phyloP scores from a whole-genome alignment of 1,139 yeast genomes.

The Debaryomycetaceae sp. region DNA sequence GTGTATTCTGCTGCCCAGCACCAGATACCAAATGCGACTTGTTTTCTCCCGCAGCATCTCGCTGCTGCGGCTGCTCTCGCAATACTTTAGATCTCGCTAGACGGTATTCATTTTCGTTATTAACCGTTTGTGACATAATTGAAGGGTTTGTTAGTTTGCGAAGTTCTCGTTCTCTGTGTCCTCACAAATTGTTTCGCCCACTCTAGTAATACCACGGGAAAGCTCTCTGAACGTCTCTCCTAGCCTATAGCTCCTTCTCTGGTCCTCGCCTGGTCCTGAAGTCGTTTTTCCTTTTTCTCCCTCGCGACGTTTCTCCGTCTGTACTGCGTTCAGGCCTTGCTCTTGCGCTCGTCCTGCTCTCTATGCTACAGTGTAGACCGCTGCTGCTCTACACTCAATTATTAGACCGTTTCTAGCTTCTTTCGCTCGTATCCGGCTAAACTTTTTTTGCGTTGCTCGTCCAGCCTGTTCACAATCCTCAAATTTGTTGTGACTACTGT shows the following conservation, averaged over 20 bases:
- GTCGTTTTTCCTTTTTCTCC: too few relatives aligned
- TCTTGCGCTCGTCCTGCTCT: too few relatives aligned
- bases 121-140: conserved; percentile 39
- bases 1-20: conserved; percentile 1
- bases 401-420: neutral
- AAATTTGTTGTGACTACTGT: neutral
- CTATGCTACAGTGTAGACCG: neutral
- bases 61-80: conserved; percentile 6
- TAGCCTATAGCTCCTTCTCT: too few relatives aligned
- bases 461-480: neutral
- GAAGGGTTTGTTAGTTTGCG: too few relatives aligned
- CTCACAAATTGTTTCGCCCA: too few relatives aligned
- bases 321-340: too few relatives aligned
- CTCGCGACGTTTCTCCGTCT: too few relatives aligned
- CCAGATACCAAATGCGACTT: neutral
- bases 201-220: too few relatives aligned
- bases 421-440: neutral
- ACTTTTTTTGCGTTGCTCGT: neutral
- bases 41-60: conserved; percentile 4
- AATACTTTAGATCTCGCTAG: conserved; percentile 30
- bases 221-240: too few relatives aligned
- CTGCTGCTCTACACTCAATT: neutral
- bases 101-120: conserved; percentile 43
- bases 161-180: too few relatives aligned
- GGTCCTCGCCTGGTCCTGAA: too few relatives aligned